Evolutionary conservation across 1,139 yeast genomes (phyloP), one percentile per base, ranked within the genome.

Genomic region (Candida albicans): DNA sequence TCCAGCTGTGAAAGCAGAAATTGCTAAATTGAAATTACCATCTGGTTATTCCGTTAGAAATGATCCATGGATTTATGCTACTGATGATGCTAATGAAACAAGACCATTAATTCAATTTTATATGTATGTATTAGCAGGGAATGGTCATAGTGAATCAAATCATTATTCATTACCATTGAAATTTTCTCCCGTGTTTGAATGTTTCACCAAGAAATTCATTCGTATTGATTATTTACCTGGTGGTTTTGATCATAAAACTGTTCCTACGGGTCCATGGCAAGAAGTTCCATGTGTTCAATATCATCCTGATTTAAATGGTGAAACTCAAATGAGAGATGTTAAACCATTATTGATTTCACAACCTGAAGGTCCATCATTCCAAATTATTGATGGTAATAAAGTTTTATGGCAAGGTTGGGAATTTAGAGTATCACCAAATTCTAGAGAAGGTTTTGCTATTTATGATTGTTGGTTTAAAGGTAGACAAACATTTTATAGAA

Each of bases 41-140:
- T 62, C 67, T 38, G 73, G 77, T 22, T 73, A 75, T 57, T 59
- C 77, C 40, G 81, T 87, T 41, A 79, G 84, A 59, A 78, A 75
- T 59, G 89, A 88, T 61, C 91, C 95, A 42, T 88, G 96, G 96
- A 87, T 87, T 75, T 87, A 87, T 62, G 96, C 95, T 54, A 84
- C 89, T 35, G 91, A 85, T 61, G 79, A 77, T 54, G 65, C 75
- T 39, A 73, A 77, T 48, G 86, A 81, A 58, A 70, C 53, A 39
- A 75, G 88, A 62, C 81, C 84, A 27, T 72, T 83, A 67, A 68
- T 84, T 54, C 93, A 86, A 69, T 81, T 84, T 63, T 84, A 83
- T 70, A 83, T 86, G 83, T 88, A 88, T 66, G 78, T 89, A 50
- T 81, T 81, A 58, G 81, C 82, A 49, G 81, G 80, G 47, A 72